Evolutionary conservation across 345 rosid genomes (phyloP).

Genomic region (Erucastrum elatum): DNA sequence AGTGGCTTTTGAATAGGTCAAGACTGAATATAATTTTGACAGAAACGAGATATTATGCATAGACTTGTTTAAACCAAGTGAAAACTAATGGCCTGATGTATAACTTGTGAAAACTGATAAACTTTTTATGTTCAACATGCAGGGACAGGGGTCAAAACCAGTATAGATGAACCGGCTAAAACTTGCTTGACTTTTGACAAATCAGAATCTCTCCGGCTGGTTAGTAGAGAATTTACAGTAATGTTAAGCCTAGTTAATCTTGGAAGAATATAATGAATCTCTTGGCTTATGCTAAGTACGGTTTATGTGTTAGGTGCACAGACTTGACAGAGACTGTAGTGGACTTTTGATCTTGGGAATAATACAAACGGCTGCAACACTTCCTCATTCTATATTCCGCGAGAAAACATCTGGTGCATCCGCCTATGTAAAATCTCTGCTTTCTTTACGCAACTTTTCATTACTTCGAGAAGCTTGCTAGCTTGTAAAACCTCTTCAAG

Average conservation of each 20-base stretch:
- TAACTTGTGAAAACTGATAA: neutral
- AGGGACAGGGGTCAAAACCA: constrained; percentile 74
- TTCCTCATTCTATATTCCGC: constrained; percentile 79
- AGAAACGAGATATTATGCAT: too few relatives aligned
- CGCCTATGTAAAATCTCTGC: constrained; percentile 44
- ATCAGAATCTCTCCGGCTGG: constrained; percentile 71
- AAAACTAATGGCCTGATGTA: too few relatives aligned
- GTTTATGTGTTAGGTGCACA: constrained; percentile 65
- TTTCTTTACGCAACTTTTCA: neutral
- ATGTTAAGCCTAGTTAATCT: neutral
- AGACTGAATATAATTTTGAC: too few relatives aligned
- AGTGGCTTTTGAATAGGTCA: too few relatives aligned
- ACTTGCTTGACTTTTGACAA: constrained; percentile 61
- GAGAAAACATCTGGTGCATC: constrained; percentile 82
- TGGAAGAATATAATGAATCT: too few relatives aligned
- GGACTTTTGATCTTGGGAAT: constrained; percentile 74
- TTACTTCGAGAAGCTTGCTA: constrained; percentile 21
- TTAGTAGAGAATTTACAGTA: constrained; percentile 39
- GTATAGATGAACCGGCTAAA: constrained; percentile 79
- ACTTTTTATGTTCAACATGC: constrained; percentile 50
- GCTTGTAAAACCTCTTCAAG: neutral
- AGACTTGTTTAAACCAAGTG: too few relatives aligned
- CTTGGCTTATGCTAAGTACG: constrained; percentile 21
- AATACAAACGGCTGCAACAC: constrained; percentile 68
- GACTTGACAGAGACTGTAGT: constrained; percentile 91